Evolutionary conservation across 2,329 filamentous ascomycete species (phyloP), one percentile per base, ranked within the genome.

Genomic region (Teratosphaeriaceae sp.): DNA sequence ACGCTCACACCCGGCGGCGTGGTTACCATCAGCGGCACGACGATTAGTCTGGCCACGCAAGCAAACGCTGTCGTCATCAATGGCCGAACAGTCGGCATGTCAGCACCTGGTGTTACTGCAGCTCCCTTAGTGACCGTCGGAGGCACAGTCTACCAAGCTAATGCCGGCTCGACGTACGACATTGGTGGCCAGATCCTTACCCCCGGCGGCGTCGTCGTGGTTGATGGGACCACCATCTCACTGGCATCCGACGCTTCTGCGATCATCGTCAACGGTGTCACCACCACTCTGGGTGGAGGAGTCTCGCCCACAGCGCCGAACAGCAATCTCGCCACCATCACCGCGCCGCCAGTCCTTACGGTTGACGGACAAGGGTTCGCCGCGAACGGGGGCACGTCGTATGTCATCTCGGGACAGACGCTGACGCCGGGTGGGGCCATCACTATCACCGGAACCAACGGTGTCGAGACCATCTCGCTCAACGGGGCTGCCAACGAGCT

Each of bases 41-140:
- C 64, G 2, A 53, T 72, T 38, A 67, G 63, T 35, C 59, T 72
- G 8, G 68, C 50, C 3, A 51, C 61, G 1, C 64, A 56, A 5
- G 68, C 66, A 18, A 62, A 59, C 6, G 62, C 60, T 23, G 49
- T 71, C 2, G 63, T 71, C 3, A 47, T 71, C 21, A 63, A 63
- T 26, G 65, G 65, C 11, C 58, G 59, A 8, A 68, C 65, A 1
- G 57, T 56, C 37, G 33, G 52, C 7, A 43, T 69, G 7, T 55
- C 58, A 9, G 49, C 58, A 6, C 57, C 62, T 9, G 40, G 44
- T 1, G 54, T 58, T 19, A 64, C 62, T 2, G 53, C 54, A 15
- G 55, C 56, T 3, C 60, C 62, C 18, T 26, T 49, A 11, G 46
- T 63, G n/a, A 58, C 54, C 9, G 23, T 64, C 12, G 59, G 44